phyloP scores from a whole-genome alignment of 805 yeast species.

The Candida xyloterini region DNA sequence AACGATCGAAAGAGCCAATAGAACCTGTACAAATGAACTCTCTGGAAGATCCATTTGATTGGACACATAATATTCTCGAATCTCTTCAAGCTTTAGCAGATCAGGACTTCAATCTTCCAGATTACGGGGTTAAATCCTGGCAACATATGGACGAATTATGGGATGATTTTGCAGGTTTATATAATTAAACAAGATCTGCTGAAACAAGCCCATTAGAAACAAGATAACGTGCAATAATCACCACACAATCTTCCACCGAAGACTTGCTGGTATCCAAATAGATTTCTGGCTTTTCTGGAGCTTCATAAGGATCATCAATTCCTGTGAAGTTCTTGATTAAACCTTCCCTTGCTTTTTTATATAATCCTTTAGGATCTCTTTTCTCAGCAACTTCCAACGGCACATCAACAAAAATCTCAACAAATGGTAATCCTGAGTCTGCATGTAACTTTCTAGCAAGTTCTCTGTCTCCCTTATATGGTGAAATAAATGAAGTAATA shows the following conservation, averaged over 20 bases:
- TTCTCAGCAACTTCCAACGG: conserved; percentile 93
- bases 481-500: conserved; percentile 89
- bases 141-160: conserved; percentile 23
- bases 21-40: not conserved
- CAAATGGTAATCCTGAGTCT: conserved; percentile 71
- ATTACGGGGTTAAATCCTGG: conserved; percentile 22
- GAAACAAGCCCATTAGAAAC: conserved; percentile 39
- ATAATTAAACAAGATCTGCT: conserved; percentile 2
- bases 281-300: conserved; percentile 81
- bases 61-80: conserved; percentile 17
- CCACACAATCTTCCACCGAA: conserved; percentile 79
- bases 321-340: conserved; percentile 93
- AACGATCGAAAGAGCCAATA: not conserved
- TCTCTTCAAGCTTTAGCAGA: conserved; percentile 22
- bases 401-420: conserved; percentile 90
- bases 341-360: conserved; percentile 96
- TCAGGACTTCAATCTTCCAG: conserved; percentile 23
- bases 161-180: conserved; percentile 22
- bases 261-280: conserved; percentile 70
- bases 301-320: conserved; percentile 93
- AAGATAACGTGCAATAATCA: conserved; percentile 66
- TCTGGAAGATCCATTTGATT: conserved; percentile 8
- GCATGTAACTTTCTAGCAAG: conserved; percentile 83
- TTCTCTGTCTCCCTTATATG: conserved; percentile 81
- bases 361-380: conserved; percentile 96